phyloP scores from a whole-genome alignment of 2,329 filamentous ascomycete species.

The Plenodomus biglobosus region DNA sequence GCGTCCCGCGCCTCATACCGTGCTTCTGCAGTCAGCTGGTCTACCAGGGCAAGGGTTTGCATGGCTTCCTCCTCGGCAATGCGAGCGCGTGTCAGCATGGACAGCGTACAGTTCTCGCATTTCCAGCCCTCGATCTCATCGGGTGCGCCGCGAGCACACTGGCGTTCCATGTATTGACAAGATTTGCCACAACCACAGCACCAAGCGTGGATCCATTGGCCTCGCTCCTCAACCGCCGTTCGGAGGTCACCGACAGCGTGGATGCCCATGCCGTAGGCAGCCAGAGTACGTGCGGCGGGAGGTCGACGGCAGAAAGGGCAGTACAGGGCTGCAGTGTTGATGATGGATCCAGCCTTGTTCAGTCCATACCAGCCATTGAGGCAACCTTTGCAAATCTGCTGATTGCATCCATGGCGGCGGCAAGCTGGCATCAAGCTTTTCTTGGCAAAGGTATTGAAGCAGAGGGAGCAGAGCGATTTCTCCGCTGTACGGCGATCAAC shows the following conservation, averaged over 20 bases:
- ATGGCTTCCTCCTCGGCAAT: constrained; percentile 14
- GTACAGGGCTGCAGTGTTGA: constrained; percentile 53
- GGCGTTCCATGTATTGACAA: constrained; percentile 47
- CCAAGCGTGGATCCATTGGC: constrained; percentile 54
- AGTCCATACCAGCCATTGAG: constrained; percentile 51
- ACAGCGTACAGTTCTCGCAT: constrained; percentile 45
- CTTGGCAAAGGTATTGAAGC: constrained; percentile 47
- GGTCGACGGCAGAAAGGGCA: constrained; percentile 56
- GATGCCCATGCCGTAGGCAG: constrained; percentile 41
- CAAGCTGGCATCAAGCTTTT: constrained; percentile 48
- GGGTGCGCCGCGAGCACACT: constrained; percentile 49
- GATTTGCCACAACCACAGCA: constrained; percentile 51
- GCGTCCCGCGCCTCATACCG: not conserved
- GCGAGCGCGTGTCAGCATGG: constrained; percentile 17
- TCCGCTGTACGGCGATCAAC: constrained; percentile 45
- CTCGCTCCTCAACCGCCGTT: constrained; percentile 46
- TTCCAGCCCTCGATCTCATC: constrained; percentile 44
- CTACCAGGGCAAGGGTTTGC: constrained; percentile 1
- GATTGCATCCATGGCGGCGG: constrained; percentile 49
- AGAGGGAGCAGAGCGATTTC: constrained; percentile 50
- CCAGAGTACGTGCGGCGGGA: constrained; percentile 45
- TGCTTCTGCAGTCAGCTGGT: constrained; percentile 3
- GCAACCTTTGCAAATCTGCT: constrained; percentile 50
- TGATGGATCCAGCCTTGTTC: constrained; percentile 48
- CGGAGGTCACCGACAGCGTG: constrained; percentile 44